Percentiles rank a stretch among this genome's conserved stretches.
Evolutionary conservation across 129 eudicot genomes (phyloP).

Genomic region (Escallonia rubra): DNA sequence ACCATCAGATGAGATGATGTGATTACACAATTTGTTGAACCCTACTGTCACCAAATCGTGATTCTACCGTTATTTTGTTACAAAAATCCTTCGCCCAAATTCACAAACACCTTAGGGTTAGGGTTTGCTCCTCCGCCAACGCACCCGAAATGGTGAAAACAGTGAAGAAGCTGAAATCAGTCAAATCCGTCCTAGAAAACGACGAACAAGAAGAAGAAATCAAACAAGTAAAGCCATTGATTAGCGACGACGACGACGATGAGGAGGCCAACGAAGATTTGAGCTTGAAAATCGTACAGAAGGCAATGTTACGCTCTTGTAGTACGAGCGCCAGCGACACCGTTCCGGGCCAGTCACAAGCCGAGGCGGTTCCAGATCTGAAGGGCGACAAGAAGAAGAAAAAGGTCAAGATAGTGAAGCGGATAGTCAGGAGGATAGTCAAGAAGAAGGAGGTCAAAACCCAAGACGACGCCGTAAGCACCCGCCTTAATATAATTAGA

Average conservation of each 20-base stretch:
- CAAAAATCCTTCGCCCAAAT: too few species aligned
- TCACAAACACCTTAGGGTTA: too few species aligned
- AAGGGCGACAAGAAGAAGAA: conserved; percentile 28
- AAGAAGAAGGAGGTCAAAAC: conserved; percentile 13
- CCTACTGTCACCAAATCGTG: too few species aligned
- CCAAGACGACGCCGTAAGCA: conserved; percentile 38
- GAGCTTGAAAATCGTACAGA: conserved; percentile 68
- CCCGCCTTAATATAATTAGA: background rate
- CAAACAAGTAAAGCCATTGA: conserved; percentile 3
- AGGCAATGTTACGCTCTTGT: conserved; percentile 39
- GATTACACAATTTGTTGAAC: too few species aligned
- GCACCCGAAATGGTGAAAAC: background rate
- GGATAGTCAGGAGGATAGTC: too few species aligned
- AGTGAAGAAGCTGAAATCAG: background rate
- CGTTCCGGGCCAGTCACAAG: background rate
- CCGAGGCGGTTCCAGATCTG: conserved; percentile 12
- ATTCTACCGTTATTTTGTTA: too few species aligned
- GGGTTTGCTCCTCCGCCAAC: too few species aligned
- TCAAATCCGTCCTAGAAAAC: background rate
- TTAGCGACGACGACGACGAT: conserved; percentile 46
- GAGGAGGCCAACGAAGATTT: conserved; percentile 76
- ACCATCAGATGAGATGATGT: too few species aligned
- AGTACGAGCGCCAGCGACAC: background rate
- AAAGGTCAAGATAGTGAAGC: conserved; percentile 28
- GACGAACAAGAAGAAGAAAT: conserved; percentile 13